phyloP scores from a whole-genome alignment of 192 early-diverging fungal species.

The Haplosporangium gracile region DNA sequence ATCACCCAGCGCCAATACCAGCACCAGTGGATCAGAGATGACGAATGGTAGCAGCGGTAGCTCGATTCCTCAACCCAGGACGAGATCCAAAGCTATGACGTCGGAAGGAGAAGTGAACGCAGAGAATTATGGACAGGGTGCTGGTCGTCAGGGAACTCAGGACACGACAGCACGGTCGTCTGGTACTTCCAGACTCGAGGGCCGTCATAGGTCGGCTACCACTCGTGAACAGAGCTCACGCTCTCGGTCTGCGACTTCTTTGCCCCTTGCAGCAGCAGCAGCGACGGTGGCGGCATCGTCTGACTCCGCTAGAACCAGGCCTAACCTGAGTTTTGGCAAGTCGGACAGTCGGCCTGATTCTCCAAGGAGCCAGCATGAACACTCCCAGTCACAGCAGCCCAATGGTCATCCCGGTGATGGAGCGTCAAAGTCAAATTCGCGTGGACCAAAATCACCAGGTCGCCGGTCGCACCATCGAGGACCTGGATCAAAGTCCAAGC shows the following conservation, averaged over 20 bases:
- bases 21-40: neutral
- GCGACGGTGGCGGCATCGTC: slow-evolving; percentile 7
- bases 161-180: neutral
- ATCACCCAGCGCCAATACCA: neutral
- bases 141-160: neutral
- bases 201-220: neutral
- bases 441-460: slow-evolving; percentile 36
- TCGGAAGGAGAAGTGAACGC: slow-evolving; percentile 23
- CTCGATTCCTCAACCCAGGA: slow-evolving; percentile 34
- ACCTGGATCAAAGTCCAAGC: slow-evolving; percentile 13
- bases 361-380: neutral
- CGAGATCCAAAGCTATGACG: slow-evolving; percentile 25
- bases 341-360: slow-evolving; percentile 3
- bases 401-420: neutral
- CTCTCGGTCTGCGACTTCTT: slow-evolving; percentile 16
- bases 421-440: slow-evolving; percentile 6
- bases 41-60: neutral
- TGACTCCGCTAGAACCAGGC: neutral
- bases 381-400: neutral
- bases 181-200: neutral
- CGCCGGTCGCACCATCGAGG: slow-evolving; percentile 26
- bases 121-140: neutral
- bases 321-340: neutral
- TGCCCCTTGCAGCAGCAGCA: neutral
- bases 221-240: slow-evolving; percentile 16